Percentiles rank a stretch among this genome's conserved stretches.
Conservation (phyloP, 75 land plant species). For the Cryptomeria japonica region DNA sequence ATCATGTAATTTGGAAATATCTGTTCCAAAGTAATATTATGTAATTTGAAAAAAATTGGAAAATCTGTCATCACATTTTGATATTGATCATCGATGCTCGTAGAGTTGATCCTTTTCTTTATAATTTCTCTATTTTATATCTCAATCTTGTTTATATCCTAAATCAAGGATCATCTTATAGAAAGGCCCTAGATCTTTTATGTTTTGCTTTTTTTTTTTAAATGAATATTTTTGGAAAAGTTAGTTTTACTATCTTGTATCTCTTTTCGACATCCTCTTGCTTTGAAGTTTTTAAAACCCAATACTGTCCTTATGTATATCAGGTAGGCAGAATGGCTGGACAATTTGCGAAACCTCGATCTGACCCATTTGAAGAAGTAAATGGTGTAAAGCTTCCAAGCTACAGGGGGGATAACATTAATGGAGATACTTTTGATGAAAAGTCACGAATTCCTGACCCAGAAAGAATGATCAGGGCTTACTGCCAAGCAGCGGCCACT, state of each 20-base stretch:
- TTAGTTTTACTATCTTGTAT: not conserved
- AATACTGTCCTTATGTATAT: not conserved
- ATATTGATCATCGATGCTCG: not conserved
- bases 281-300: not conserved
- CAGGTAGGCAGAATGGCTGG: slow-evolving; percentile 69
- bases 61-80: not conserved
- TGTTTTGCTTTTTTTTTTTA: not conserved
- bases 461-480: slow-evolving; percentile 67
- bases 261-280: not conserved
- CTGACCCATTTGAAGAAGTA: slow-evolving; percentile 52
- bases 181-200: not conserved
- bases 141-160: not conserved
- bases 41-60: not conserved
- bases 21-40: not conserved
- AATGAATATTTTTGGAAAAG: not conserved
- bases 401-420: slow-evolving; percentile 73
- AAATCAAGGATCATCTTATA: not conserved
- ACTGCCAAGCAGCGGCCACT: slow-evolving; percentile 67
- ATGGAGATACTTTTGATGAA: slow-evolving; percentile 58
- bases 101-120: not conserved
- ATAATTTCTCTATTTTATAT: not conserved
- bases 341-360: slow-evolving; percentile 73
- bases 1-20: not conserved
- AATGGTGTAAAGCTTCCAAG: slow-evolving; percentile 72
- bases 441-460: slow-evolving; percentile 65